A percentile compares a stretch with the other conserved stretches of the same genome.
These are phyloP conservation scores for Hapsidospora chrysogenum DNA, from an alignment of 495 filamentous ascomycete genomes.

Conservation along the genomic window DNA sequence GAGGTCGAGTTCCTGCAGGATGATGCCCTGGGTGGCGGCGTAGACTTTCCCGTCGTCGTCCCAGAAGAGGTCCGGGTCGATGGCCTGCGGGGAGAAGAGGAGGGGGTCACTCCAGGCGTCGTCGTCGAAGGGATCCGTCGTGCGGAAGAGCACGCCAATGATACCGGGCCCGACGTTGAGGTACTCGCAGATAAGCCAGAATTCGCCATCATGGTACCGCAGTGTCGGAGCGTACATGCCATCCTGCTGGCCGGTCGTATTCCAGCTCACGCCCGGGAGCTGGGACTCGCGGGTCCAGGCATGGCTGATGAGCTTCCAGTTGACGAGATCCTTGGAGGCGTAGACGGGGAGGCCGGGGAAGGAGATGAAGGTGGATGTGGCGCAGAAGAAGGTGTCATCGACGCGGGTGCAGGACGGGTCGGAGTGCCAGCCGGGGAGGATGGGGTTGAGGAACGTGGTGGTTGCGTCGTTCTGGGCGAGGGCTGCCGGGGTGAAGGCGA, in stretches of 20 bases:
- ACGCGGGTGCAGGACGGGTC: slow-evolving; percentile 39
- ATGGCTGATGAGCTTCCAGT: slow-evolving; percentile 32
- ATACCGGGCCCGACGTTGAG: too few relatives aligned
- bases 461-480: too few relatives aligned
- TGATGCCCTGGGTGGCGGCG: slow-evolving; percentile 17
- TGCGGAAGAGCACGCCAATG: too few relatives aligned
- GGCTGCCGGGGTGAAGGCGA: too few relatives aligned
- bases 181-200: slow-evolving; percentile 22
- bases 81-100: too few relatives aligned
- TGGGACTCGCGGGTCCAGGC: slow-evolving; percentile 22
- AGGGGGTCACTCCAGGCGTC: too few relatives aligned
- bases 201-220: slow-evolving; percentile 17
- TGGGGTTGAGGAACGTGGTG: slow-evolving; percentile 34
- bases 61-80: slow-evolving; percentile 28
- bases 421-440: slow-evolving; percentile 37
- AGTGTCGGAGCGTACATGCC: slow-evolving; percentile 27
- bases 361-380: slow-evolving; percentile 33
- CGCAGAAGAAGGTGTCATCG: slow-evolving; percentile 34
- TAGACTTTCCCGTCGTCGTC: slow-evolving; percentile 21
- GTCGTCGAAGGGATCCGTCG: too few relatives aligned
- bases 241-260: slow-evolving; percentile 2
- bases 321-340: slow-evolving; percentile 31
- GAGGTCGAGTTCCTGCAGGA: slow-evolving; percentile 3
- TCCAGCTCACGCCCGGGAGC: slow-evolving; percentile 13
- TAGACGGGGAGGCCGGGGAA: slow-evolving; percentile 38